Conservation (phyloP, 2,329 filamentous ascomycete species). For the Claviceps sp. region DNA sequence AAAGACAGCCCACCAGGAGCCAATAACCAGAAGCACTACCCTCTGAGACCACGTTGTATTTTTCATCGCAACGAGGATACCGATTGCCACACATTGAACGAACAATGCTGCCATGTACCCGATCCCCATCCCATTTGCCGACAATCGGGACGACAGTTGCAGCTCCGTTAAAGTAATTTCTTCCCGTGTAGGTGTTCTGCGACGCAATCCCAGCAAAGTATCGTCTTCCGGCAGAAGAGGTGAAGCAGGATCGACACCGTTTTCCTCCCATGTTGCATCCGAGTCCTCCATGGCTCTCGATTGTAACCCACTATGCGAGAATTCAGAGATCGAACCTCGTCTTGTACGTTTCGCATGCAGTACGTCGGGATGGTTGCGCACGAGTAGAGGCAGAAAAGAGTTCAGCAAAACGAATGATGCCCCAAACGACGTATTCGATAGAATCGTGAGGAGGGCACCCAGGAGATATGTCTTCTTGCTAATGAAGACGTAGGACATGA, state of each 20-base stretch:
- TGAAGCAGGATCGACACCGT: conserved; percentile 29
- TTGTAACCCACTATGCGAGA: conserved; percentile 19
- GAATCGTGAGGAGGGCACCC: conserved; percentile 70
- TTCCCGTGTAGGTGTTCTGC: conserved; percentile 27
- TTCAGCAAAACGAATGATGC: conserved; percentile 92
- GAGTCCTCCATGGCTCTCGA: conserved; percentile 23
- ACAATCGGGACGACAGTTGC: conserved; percentile 76
- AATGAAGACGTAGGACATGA: conserved; percentile 80
- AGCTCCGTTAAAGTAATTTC: conserved; percentile 53
- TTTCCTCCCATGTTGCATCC: conserved; percentile 15
- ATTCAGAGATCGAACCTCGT: conserved; percentile 15
- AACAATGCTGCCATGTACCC: conserved; percentile 81
- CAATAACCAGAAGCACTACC: conserved; percentile 75
- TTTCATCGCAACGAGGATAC: conserved; percentile 57
- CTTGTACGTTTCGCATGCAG: conserved; percentile 18
- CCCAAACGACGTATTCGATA: conserved; percentile 89
- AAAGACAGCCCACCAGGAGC: conserved; percentile 86
- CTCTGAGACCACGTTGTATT: conserved; percentile 78
- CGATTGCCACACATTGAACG: conserved; percentile 68
- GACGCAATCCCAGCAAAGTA: conserved; percentile 11
- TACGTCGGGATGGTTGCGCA: conserved; percentile 62
- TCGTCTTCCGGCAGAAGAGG: conserved; percentile 28
- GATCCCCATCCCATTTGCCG: conserved; percentile 83
- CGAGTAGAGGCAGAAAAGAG: conserved; percentile 83
- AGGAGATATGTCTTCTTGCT: conserved; percentile 64